Evolutionary conservation across 2,329 filamentous ascomycete genomes (phyloP).

Genomic region (Chalaropsis thielavioides): DNA sequence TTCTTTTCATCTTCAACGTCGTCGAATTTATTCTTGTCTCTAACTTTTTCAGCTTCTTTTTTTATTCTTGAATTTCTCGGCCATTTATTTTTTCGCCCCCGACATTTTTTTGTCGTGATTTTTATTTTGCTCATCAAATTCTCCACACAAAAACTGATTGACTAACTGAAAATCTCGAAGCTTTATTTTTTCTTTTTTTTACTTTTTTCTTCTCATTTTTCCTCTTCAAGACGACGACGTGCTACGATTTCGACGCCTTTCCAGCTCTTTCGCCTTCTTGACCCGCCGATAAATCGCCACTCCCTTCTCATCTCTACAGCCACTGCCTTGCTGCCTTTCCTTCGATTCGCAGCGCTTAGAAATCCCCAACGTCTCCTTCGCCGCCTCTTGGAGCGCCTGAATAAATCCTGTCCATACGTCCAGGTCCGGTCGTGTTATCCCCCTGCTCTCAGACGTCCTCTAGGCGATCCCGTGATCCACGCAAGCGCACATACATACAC

Average conservation of each 20-base stretch:
- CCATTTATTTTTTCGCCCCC: not conserved
- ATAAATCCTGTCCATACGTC: not conserved
- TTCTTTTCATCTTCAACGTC: not conserved
- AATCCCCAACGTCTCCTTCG: not conserved
- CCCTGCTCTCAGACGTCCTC: not conserved
- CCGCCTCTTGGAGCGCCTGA: not conserved
- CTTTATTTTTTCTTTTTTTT: not conserved
- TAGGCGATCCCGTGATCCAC: not conserved
- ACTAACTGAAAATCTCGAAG: not conserved
- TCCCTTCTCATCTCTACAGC: not conserved
- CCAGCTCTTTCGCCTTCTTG: not conserved
- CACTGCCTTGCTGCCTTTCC: not conserved
- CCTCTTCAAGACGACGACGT: not conserved
- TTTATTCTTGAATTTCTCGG: not conserved
- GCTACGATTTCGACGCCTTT: not conserved
- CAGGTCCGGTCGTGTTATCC: not conserved
- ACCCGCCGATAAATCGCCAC: not conserved
- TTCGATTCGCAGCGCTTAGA: not conserved
- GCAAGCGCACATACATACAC: not conserved
- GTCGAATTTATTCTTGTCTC: not conserved
- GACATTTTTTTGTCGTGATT: too few species aligned
- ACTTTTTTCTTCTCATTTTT: not conserved
- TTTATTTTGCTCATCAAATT: slow-evolving; percentile 3
- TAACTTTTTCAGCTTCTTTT: not conserved
- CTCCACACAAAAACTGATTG: slow-evolving; percentile 4